These are phyloP conservation scores for Bipolaris victoriae DNA, from an alignment of 2,329 filamentous ascomycete species.

Conservation along the genomic window DNA sequence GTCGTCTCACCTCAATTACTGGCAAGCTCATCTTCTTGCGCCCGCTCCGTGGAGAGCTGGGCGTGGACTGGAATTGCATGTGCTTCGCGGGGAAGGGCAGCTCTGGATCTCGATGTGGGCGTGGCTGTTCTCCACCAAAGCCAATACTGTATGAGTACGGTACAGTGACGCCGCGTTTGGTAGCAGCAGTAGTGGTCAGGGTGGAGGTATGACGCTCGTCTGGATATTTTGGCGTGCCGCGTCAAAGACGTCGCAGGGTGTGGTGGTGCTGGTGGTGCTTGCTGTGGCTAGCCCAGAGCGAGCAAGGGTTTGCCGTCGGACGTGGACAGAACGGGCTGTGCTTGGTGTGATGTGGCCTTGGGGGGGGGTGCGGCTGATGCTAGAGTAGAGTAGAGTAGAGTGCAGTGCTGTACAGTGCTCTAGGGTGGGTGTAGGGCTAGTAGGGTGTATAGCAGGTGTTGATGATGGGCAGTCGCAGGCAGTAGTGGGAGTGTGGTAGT, in stretches of 20 bases:
- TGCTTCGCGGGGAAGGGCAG: background rate
- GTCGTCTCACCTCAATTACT: conserved; percentile 43
- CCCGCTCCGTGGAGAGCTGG: conserved; percentile 20
- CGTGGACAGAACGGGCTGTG: background rate
- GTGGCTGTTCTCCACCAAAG: background rate
- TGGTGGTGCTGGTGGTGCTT: conserved; percentile 5
- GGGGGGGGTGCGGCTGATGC: background rate
- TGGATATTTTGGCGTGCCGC: conserved; percentile 26
- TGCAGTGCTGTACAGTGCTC: background rate
- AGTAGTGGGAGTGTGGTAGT: background rate
- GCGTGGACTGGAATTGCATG: conserved; percentile 27
- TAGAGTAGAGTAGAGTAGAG: no score
- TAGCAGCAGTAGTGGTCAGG: conserved; percentile 14
- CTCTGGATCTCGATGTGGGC: conserved; percentile 5
- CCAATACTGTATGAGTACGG: background rate
- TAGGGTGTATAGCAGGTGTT: background rate
- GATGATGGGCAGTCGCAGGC: background rate
- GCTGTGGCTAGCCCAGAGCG: conserved; percentile 18
- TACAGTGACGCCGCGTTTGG: conserved; percentile 13
- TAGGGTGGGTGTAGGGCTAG: background rate
- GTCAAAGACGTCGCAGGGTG: conserved; percentile 26
- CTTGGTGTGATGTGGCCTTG: background rate
- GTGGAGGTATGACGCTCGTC: conserved; percentile 38
- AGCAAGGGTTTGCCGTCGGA: conserved; percentile 10
- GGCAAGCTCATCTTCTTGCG: conserved; percentile 36